These are phyloP conservation scores for Penicillium cosmopolitanum DNA, from an alignment of 495 filamentous ascomycete species.

Conservation along the genomic window DNA sequence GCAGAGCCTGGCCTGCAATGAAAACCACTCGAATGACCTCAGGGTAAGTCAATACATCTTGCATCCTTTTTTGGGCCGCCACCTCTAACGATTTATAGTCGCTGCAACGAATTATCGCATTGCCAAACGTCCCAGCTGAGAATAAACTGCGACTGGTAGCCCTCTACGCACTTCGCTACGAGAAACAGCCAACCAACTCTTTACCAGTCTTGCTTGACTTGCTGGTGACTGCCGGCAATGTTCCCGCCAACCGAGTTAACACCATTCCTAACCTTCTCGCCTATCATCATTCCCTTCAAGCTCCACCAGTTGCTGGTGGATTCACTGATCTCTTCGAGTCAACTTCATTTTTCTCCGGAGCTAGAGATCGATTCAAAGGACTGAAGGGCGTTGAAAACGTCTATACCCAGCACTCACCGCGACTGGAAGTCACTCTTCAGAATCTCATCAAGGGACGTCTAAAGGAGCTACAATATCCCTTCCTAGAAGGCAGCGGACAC, in stretches of 20 bases:
- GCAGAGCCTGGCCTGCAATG: constrained; percentile 94
- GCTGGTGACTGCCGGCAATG: constrained; percentile 72
- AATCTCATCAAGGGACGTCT: constrained; percentile 90
- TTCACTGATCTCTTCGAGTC: constrained; percentile 92
- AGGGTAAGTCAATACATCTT: constrained; percentile 57
- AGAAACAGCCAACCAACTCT: constrained; percentile 78
- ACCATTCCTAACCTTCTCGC: constrained; percentile 76
- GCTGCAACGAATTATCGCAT: constrained; percentile 80
- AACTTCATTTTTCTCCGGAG: constrained; percentile 86
- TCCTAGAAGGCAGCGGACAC: constrained; percentile 81
- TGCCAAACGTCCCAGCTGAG: constrained; percentile 69
- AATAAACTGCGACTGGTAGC: constrained; percentile 88
- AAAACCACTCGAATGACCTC: constrained; percentile 86
- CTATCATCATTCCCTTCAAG: constrained; percentile 83
- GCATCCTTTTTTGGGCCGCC: constrained; percentile 1
- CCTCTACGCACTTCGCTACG: constrained; percentile 90
- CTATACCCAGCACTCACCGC: constrained; percentile 94
- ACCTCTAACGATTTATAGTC: constrained; percentile 53
- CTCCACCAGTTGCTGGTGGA: constrained; percentile 66
- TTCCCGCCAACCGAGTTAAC: constrained; percentile 72
- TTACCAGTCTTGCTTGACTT: constrained; percentile 84
- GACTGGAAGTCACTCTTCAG: constrained; percentile 83
- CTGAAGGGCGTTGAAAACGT: constrained; percentile 98
- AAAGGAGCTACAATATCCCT: constrained; percentile 84
- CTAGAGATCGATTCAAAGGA: constrained; percentile 88